Percentiles rank a stretch among this genome's conserved stretches.
Conservation (phyloP, 1,139 yeast species). For the Trichomonascaceae sp. region DNA sequence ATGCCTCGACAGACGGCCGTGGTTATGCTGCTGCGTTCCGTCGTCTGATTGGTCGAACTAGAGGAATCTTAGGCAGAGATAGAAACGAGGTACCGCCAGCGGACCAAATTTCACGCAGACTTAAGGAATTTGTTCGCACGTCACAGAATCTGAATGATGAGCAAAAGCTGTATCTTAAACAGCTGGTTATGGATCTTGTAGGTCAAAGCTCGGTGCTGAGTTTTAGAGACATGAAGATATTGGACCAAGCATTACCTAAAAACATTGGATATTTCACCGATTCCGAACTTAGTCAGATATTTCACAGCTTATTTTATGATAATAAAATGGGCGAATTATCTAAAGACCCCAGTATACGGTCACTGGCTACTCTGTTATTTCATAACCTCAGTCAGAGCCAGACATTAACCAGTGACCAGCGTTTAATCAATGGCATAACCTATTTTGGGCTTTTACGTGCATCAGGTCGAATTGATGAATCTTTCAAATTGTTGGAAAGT, state of each 20-base stretch:
- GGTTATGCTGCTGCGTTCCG: conserved; percentile 8
- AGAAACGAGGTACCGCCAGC: neutral
- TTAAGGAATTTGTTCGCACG: conserved; percentile 3
- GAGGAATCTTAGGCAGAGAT: conserved; percentile 2
- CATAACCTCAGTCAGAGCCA: neutral
- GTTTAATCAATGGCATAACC: conserved; percentile 1
- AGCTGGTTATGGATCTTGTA: conserved; percentile 6
- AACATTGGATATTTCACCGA: neutral
- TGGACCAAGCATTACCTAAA: conserved; percentile 1
- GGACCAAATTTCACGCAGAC: neutral
- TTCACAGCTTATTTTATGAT: neutral
- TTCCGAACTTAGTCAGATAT: conserved; percentile 1
- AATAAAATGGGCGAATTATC: neutral
- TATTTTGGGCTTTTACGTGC: conserved; percentile 9
- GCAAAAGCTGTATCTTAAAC: conserved; percentile 2
- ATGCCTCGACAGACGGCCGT: neutral
- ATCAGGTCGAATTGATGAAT: conserved; percentile 4
- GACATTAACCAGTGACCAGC: conserved; percentile 2
- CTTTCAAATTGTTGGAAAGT: neutral
- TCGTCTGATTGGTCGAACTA: conserved; percentile 3
- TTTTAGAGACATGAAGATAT: neutral
- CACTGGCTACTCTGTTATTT: conserved; percentile 2
- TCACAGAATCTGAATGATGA: neutral
- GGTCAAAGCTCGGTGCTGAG: neutral
- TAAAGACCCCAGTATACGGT: neutral